A percentile compares a stretch with the other conserved stretches of the same genome.
Conservation (phyloP, 371 early-diverging fungal genomes). For the Lichtheimia hyalospora region DNA sequence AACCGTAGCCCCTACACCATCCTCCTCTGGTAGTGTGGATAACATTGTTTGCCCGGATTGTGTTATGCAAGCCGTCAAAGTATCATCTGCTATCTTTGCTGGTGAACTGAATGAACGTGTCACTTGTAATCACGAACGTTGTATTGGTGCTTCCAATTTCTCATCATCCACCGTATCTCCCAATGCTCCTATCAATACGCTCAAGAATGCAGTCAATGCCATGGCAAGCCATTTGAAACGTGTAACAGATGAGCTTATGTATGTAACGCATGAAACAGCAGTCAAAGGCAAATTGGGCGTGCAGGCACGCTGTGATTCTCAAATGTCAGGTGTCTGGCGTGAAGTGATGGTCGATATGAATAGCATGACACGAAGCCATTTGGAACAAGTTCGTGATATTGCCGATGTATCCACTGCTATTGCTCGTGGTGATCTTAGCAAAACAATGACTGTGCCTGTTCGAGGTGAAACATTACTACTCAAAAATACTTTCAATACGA, state of each 20-base stretch:
- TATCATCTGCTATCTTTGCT: conserved; percentile 47
- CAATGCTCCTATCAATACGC: conserved; percentile 26
- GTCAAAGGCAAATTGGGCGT: conserved; percentile 57
- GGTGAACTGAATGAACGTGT: conserved; percentile 54
- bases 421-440: conserved; percentile 29
- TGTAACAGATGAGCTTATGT: conserved; percentile 61
- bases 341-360: conserved; percentile 54
- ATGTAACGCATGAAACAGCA: conserved; percentile 44
- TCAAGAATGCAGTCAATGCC: conserved; percentile 62
- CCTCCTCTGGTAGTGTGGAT: conserved; percentile 4
- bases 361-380: conserved; percentile 18
- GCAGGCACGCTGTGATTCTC: conserved; percentile 48
- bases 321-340: conserved; percentile 56
- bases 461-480: conserved; percentile 68
- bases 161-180: conserved; percentile 16
- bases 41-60: conserved; percentile 37
- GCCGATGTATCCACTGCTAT: conserved; percentile 31
- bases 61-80: conserved; percentile 43
- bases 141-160: not conserved
- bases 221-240: conserved; percentile 46
- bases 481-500: conserved; percentile 73
- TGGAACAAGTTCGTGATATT: conserved; percentile 33
- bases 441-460: conserved; percentile 58
- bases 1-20: not conserved
- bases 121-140: conserved; percentile 36